Evolutionary conservation across 2,329 filamentous ascomycete genomes (phyloP).

Genomic region (Onygenales sp.): DNA sequence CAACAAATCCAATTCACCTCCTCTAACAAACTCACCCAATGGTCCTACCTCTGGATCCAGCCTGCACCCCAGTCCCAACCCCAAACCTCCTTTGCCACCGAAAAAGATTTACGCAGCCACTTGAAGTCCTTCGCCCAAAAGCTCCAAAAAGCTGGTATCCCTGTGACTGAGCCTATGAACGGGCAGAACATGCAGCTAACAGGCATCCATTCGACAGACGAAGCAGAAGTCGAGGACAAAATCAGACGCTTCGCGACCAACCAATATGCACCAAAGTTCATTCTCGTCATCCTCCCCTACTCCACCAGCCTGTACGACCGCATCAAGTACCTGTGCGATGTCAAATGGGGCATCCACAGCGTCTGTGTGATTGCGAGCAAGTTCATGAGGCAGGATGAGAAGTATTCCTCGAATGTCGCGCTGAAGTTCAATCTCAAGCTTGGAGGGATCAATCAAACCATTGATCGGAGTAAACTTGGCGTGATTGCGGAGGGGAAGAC

Average conservation of each 20-base stretch:
- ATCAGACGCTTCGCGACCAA: not conserved
- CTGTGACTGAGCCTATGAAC: not conserved
- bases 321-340: constrained; percentile 61
- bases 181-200: not conserved
- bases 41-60: constrained; percentile 9
- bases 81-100: not conserved
- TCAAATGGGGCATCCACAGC: constrained; percentile 57
- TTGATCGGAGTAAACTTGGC: constrained; percentile 44
- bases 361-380: constrained; percentile 53
- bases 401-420: constrained; percentile 59
- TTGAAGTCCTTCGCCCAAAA: not conserved
- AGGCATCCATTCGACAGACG: not conserved
- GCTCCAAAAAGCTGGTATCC: not conserved
- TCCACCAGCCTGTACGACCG: constrained; percentile 50
- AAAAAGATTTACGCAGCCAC: not conserved
- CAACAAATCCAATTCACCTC: constrained; percentile 45
- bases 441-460: constrained; percentile 61
- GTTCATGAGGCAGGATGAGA: constrained; percentile 26
- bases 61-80: not conserved
- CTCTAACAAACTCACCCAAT: constrained; percentile 27
- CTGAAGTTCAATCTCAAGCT: constrained; percentile 77
- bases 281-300: constrained; percentile 51
- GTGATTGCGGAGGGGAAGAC: constrained; percentile 59
- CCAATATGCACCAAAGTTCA: constrained; percentile 23
- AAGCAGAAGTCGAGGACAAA: not conserved